Conservation (phyloP, 371 early-diverging fungal species). For the Rozella allomycis region DNA sequence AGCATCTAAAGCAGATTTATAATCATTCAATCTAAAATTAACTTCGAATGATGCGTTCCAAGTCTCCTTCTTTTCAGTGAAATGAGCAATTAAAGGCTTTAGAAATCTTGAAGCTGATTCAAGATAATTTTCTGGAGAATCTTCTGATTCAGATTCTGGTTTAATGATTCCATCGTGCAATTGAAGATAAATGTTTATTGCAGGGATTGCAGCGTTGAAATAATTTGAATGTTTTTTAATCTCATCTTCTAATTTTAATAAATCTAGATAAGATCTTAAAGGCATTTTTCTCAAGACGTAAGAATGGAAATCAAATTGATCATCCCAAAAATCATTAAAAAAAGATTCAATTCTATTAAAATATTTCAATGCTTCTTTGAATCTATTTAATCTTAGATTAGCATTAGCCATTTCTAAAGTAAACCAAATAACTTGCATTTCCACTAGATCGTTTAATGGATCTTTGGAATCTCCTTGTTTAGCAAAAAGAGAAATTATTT, state of each 20-base stretch:
- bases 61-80: too few relatives aligned
- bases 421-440: conserved; percentile 82
- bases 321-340: conserved; percentile 64
- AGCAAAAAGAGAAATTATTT: conserved; percentile 54
- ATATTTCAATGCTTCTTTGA: conserved; percentile 63
- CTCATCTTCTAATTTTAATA: conserved; percentile 35
- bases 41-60: too few relatives aligned
- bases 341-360: conserved; percentile 15
- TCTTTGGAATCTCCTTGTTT: conserved; percentile 44
- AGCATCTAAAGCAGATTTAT: too few relatives aligned
- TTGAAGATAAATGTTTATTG: conserved; percentile 43
- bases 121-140: too few relatives aligned
- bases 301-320: conserved; percentile 89
- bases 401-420: conserved; percentile 47
- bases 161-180: too few relatives aligned
- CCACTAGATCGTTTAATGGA: conserved; percentile 53
- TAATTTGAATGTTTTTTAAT: conserved; percentile 45
- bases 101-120: too few relatives aligned
- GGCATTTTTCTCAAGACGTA: conserved; percentile 78
- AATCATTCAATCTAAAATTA: too few relatives aligned
- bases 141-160: too few relatives aligned
- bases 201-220: conserved; percentile 47
- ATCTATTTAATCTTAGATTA: conserved; percentile 36
- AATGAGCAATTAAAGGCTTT: too few relatives aligned
- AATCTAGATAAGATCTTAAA: conserved; percentile 47